These are phyloP conservation scores for apple (Malus domestica) DNA, from an alignment of 306 rosid genomes.

Conservation along the genomic window DNA sequence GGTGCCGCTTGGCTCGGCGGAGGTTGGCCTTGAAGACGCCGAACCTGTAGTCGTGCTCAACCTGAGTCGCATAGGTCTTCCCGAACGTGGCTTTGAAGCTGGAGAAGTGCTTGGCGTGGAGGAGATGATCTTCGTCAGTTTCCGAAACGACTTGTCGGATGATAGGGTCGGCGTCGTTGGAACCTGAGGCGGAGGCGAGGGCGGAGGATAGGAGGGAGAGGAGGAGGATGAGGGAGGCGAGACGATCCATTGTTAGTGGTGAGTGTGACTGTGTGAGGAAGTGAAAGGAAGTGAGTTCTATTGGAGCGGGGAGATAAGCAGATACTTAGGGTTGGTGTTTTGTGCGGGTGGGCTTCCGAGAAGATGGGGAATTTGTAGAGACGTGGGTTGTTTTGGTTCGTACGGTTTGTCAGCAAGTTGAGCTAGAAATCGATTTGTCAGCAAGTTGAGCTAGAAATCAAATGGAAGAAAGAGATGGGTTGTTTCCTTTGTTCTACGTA, in stretches of 20 bases:
- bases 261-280: background rate
- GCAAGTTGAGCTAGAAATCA: background rate
- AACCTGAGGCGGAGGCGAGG: slow-evolving; percentile 16
- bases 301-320: background rate
- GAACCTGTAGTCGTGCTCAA: slow-evolving; percentile 80
- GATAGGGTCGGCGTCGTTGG: slow-evolving; percentile 26
- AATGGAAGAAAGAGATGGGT: background rate
- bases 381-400: slow-evolving; percentile 7
- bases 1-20: slow-evolving; percentile 61
- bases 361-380: background rate
- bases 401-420: background rate
- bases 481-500: background rate
- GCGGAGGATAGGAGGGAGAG: slow-evolving; percentile 14
- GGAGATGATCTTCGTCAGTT: slow-evolving; percentile 33
- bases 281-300: background rate
- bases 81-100: slow-evolving; percentile 57
- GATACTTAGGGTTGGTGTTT: background rate
- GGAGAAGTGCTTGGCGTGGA: slow-evolving; percentile 66
- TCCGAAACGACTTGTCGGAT: slow-evolving; percentile 69
- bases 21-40: slow-evolving; percentile 64
- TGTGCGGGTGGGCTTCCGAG: slow-evolving; percentile 11
- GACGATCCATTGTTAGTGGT: slow-evolving; percentile 3
- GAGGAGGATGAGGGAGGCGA: background rate
- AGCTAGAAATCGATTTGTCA: background rate
- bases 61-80: slow-evolving; percentile 46